Base-by-base conservation (phyloP, 495 filamentous ascomycete genomes). In the Hapsidospora chrysogenum region DNA sequence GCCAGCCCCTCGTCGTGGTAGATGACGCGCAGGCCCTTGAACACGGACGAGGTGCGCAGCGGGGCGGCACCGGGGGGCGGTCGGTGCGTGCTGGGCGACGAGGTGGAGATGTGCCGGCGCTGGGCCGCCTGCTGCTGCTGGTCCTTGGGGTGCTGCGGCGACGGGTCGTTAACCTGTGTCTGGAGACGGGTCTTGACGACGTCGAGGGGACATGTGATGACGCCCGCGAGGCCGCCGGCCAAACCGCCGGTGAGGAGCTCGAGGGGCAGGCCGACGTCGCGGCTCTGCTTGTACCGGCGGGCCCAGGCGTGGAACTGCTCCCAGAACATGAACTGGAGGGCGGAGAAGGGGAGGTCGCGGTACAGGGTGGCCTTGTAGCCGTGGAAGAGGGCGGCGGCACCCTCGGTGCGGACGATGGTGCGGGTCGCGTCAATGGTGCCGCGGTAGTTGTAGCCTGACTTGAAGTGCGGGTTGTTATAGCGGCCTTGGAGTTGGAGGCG, bases 161-260 rank as follows among this genome's bases (percentile, higher is more conserved):
- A 36, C 18, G 47, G 51, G 19, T 43, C 40, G 32, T 89, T 78
- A 27, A 89, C 64, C 52, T 96, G 87, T 1, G 89, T 97, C 53
- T 97, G 89, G n/a, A 96, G 77, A 32, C 89, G 68, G 1, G 89
- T 97, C 58, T 97, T 97, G 33, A 97, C 92, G 3, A 97, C 89
- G 49, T 97, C 89, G 42, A 97, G 68, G 10, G 89, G 89, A 49
- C 85, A 94, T 2, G 89, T 96, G 1, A 97, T 74, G 3, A 89
- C 80, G 39, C 89, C 89, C 1, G 89, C 89, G 57, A 96, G 74
- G 17, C 89, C 87, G 36, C 89, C 89, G 1, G 89, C 89, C n/a
- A 74, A 78, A 4, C 80, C 84, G 5, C 83, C 89, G 2, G 89
- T 97, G 23, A 85, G 50, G 35, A 97, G 76, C 53, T 97, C 92